Conservation (phyloP, 2,329 filamentous ascomycete genomes). For the Chalaropsis ovoidea region DNA sequence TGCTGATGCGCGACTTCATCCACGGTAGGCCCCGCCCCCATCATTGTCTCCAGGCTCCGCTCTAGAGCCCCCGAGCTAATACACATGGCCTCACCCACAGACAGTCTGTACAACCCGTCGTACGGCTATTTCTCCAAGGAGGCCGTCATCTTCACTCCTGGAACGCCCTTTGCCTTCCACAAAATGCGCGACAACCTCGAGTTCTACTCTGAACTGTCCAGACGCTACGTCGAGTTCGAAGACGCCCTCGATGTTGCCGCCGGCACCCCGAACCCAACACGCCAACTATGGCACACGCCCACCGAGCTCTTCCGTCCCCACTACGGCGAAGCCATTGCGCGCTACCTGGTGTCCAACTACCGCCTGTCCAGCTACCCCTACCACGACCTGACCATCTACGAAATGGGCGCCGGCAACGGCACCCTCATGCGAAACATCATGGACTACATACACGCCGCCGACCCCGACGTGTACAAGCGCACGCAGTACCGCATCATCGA, state of each 20-base stretch:
- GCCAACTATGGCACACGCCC: slow-evolving; percentile 96
- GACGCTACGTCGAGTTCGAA: slow-evolving; percentile 82
- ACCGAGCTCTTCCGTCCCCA: slow-evolving; percentile 94
- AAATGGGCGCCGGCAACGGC: slow-evolving; percentile 94
- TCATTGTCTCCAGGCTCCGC: not conserved
- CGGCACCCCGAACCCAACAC: slow-evolving; percentile 55
- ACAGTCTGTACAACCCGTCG: slow-evolving; percentile 85
- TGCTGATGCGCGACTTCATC: slow-evolving; percentile 95
- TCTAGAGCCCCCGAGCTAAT: slow-evolving; percentile 28
- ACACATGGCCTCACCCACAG: slow-evolving; percentile 39
- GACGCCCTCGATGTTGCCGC: slow-evolving; percentile 67
- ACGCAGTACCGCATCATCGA: slow-evolving; percentile 95
- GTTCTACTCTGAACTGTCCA: slow-evolving; percentile 66
- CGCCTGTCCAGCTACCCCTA: slow-evolving; percentile 89
- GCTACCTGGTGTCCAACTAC: slow-evolving; percentile 92
- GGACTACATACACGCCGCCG: slow-evolving; percentile 82
- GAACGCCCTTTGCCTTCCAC: slow-evolving; percentile 82
- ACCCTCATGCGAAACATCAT: slow-evolving; percentile 97
- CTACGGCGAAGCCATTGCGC: slow-evolving; percentile 94
- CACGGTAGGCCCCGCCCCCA: slow-evolving; percentile 52
- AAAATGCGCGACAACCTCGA: slow-evolving; percentile 70
- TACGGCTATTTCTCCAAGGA: slow-evolving; percentile 97
- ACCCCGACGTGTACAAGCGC: slow-evolving; percentile 85
- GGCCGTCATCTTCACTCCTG: slow-evolving; percentile 88
- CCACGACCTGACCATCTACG: slow-evolving; percentile 94